A percentile compares a stretch with the other conserved stretches of the same genome.
These are phyloP conservation scores for Termitomyces titanicus DNA, from an alignment of 768 basidiomycete genomes.

Conservation along the genomic window DNA sequence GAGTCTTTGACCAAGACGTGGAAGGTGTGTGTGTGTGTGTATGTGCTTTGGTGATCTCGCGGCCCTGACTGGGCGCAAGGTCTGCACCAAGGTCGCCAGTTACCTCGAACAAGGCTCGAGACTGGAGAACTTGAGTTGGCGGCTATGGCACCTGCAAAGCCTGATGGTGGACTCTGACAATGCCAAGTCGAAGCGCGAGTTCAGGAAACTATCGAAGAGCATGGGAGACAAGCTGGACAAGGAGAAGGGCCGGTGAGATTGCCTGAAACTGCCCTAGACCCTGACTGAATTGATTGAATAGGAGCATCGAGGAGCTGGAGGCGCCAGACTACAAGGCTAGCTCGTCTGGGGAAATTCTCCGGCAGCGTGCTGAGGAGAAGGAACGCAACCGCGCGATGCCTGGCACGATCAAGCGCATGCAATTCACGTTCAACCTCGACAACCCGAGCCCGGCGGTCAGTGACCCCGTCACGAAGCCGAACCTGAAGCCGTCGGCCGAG, in stretches of 20 bases:
- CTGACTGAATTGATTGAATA: conserved; percentile 29
- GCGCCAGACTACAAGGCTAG: conserved; percentile 82
- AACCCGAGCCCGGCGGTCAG: conserved; percentile 51
- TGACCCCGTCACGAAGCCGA: conserved; percentile 56
- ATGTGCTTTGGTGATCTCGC: conserved; percentile 1
- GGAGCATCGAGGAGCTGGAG: conserved; percentile 81
- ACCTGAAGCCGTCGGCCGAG: conserved; percentile 61
- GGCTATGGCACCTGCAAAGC: conserved; percentile 89
- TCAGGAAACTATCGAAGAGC: conserved; percentile 82
- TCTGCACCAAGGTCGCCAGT: conserved; percentile 87
- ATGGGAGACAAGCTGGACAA: conserved; percentile 94
- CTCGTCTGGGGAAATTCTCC: conserved; percentile 75
- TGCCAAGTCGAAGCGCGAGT: conserved; percentile 83
- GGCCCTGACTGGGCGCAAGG: conserved; percentile 36
- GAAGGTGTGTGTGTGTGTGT: conserved; percentile 55
- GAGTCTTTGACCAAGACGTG: conserved; percentile 88
- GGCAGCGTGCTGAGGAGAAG: conserved; percentile 76
- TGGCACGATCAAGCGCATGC: conserved; percentile 83
- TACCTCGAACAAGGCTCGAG: conserved; percentile 89
- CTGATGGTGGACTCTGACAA: conserved; percentile 91
- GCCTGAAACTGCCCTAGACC: conserved; percentile 30
- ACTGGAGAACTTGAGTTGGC: conserved; percentile 90
- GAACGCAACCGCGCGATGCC: conserved; percentile 71
- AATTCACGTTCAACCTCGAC: conserved; percentile 86
- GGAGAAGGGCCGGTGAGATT: conserved; percentile 81